phyloP scores from a whole-genome alignment of 352 stramenopile genomes.

The Pythium utonaiense region DNA sequence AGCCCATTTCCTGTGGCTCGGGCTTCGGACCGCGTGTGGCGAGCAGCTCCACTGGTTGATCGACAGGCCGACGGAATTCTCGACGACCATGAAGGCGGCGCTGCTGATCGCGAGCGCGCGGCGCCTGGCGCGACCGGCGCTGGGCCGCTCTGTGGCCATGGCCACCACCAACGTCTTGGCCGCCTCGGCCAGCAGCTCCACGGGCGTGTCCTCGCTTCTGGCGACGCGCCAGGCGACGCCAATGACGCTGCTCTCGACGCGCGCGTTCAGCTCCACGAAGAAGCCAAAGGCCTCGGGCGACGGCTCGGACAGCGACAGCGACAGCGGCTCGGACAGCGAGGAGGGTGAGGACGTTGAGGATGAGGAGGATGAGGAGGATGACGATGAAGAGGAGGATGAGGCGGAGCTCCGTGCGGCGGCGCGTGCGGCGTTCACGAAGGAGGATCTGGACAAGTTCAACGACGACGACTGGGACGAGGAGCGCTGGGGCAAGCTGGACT shows the following conservation, averaged over 20 bases:
- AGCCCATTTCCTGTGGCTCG: background rate
- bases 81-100: conserved; percentile 34
- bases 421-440: conserved; percentile 27
- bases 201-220: background rate
- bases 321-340: conserved; percentile 25
- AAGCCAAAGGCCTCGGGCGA: conserved; percentile 13
- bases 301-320: conserved; percentile 26
- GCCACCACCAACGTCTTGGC: conserved; percentile 1
- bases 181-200: background rate
- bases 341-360: conserved; percentile 27
- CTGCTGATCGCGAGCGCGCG: conserved; percentile 35
- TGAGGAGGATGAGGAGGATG: conserved; percentile 28
- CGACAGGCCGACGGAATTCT: background rate
- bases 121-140: conserved; percentile 23
- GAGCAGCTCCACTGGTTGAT: conserved; percentile 23
- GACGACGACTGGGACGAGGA: conserved; percentile 73
- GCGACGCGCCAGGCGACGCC: background rate
- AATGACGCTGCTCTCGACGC: conserved; percentile 19
- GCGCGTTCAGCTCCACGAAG: conserved; percentile 30
- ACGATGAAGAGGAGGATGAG: conserved; percentile 20
- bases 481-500: conserved; percentile 59
- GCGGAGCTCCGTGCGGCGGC: conserved; percentile 19
- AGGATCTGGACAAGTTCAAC: conserved; percentile 31
- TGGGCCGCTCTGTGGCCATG: background rate
- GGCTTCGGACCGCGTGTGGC: conserved; percentile 4